phyloP scores from a whole-genome alignment of 805 yeast species.

The Tetrapisispora nanseiensis region DNA sequence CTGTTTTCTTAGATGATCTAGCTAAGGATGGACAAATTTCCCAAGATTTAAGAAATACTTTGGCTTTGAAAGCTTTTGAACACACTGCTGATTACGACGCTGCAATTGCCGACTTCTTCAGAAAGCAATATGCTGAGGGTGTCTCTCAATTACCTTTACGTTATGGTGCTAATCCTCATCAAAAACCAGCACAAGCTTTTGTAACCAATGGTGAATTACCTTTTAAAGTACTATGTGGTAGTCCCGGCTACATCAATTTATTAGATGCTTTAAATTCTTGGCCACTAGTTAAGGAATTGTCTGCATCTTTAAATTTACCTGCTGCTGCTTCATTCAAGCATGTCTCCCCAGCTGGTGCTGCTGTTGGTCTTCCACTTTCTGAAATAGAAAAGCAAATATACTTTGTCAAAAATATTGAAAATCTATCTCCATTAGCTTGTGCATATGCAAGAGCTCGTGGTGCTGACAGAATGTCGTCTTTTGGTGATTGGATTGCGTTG shows the following conservation, averaged over 20 bases:
- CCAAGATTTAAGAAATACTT: constrained; percentile 60
- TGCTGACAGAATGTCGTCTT: constrained; percentile 98
- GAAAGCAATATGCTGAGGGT: constrained; percentile 92
- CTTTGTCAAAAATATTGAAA: constrained; percentile 90
- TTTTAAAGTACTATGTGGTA: constrained; percentile 84
- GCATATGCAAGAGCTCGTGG: constrained; percentile 99
- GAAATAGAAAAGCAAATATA: constrained; percentile 91
- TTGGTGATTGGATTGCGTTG: constrained; percentile 96
- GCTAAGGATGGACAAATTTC: constrained; percentile 58
- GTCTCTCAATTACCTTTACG: constrained; percentile 84
- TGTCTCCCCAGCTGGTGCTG: constrained; percentile 98
- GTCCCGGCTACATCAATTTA: constrained; percentile 96
- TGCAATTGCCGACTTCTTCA: constrained; percentile 91
- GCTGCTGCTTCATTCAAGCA: constrained; percentile 99
- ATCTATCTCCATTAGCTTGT: constrained; percentile 90
- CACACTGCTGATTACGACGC: constrained; percentile 97
- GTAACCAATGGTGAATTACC: constrained; percentile 78
- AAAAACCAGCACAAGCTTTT: constrained; percentile 97
- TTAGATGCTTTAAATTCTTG: constrained; percentile 96
- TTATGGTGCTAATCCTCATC: constrained; percentile 99
- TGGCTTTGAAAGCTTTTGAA: constrained; percentile 95
- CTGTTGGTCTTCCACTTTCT: constrained; percentile 87
- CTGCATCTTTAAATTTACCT: constrained; percentile 87
- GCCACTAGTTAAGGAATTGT: constrained; percentile 96
- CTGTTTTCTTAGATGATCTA: constrained; percentile 76